A percentile compares a stretch with the other conserved stretches of the same genome.
Conservation (phyloP, 1,284 basidiomycete genomes). For the Neotropicomus parvogracilis region DNA sequence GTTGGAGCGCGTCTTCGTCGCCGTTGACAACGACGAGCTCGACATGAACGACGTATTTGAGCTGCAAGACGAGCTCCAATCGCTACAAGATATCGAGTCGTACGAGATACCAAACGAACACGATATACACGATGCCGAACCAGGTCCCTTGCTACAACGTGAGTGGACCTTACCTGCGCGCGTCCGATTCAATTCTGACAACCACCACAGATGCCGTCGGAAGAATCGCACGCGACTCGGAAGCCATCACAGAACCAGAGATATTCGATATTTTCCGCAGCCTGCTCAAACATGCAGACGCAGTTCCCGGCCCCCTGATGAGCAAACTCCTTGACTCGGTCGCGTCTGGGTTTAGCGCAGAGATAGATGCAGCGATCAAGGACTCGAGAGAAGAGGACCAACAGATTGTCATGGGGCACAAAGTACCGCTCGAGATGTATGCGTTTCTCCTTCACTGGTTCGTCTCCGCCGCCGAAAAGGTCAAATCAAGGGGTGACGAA, state of each 20-base stretch:
- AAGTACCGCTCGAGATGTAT: slow-evolving; percentile 79
- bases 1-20: slow-evolving; percentile 3
- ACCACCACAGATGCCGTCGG: slow-evolving; percentile 63
- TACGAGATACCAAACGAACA: slow-evolving; percentile 50
- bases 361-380: slow-evolving; percentile 64
- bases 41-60: slow-evolving; percentile 35
- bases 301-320: slow-evolving; percentile 59
- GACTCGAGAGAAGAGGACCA: slow-evolving; percentile 72
- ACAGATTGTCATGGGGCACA: slow-evolving; percentile 66
- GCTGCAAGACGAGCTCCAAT: slow-evolving; percentile 51
- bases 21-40: slow-evolving; percentile 2
- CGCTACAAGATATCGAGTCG: slow-evolving; percentile 40
- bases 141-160: slow-evolving; percentile 38
- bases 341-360: slow-evolving; percentile 63
- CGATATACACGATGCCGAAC: slow-evolving; percentile 40
- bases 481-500: slow-evolving; percentile 53
- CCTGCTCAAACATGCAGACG: slow-evolving; percentile 66
- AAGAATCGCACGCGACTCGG: slow-evolving; percentile 67
- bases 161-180: background rate
- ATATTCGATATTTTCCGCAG: slow-evolving; percentile 79
- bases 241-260: slow-evolving; percentile 59
- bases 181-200: slow-evolving; percentile 5
- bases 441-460: slow-evolving; percentile 88
- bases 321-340: slow-evolving; percentile 78
- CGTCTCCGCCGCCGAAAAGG: slow-evolving; percentile 71